phyloP scores from a whole-genome alignment of 306 rosid species.

The Dalbergia cultrata region DNA sequence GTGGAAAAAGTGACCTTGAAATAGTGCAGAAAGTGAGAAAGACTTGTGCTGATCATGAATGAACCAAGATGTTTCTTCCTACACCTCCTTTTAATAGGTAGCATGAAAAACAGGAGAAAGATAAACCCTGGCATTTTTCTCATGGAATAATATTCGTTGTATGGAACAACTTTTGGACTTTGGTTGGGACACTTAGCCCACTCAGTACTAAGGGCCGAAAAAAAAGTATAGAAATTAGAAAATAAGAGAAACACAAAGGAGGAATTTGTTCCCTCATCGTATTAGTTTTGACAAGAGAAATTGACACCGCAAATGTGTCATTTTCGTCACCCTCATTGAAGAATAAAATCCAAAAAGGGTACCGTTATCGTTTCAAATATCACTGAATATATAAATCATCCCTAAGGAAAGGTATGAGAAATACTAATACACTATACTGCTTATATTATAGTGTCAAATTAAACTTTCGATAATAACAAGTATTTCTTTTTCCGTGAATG shows the following conservation, averaged over 20 bases:
- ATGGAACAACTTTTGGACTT: background rate
- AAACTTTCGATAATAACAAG: background rate
- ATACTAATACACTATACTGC: background rate
- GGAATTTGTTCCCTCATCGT: background rate
- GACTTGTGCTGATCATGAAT: background rate
- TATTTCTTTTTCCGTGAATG: background rate
- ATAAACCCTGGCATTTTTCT: background rate
- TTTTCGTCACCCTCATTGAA: background rate
- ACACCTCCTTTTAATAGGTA: background rate
- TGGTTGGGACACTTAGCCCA: background rate
- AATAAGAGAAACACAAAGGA: background rate
- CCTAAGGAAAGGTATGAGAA: background rate
- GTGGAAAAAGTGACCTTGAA: background rate
- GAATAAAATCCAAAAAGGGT: constrained; percentile 20
- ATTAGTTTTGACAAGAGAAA: background rate
- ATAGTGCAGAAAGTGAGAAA: background rate
- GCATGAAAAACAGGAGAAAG: background rate
- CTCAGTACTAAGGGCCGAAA: background rate
- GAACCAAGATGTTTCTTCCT: background rate
- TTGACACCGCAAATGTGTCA: background rate
- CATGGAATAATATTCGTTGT: background rate
- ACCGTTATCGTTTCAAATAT: constrained; percentile 1
- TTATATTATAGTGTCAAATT: background rate
- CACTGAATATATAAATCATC: constrained; percentile 22
- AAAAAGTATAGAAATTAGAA: background rate